Base-by-base conservation (phyloP, 2,329 filamentous ascomycete genomes). In the Penicillium palitans region DNA sequence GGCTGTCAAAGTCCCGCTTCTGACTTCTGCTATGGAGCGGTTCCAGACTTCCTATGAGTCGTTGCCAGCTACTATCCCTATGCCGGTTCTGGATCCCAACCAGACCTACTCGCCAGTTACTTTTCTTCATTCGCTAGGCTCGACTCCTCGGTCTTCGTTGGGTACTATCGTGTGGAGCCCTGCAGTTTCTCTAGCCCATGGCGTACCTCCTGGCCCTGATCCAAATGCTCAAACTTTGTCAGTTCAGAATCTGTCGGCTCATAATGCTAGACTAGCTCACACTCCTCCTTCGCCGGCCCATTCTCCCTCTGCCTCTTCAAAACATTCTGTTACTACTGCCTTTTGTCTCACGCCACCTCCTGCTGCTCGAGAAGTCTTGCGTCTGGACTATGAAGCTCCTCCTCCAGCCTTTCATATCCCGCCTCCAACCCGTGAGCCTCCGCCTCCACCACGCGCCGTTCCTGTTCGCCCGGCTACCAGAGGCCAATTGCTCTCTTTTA, bases 1-100 rank as follows among this genome's bases (percentile, higher is more conserved):
- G 4, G 24, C 2, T 66, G 64, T 24, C 40, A 82, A 81, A 62
- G 33, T 81, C 7, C 68, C 73, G 0, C 66, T 76, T 13, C 71
- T 81, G 42, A 66, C 72, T 13, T 63, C 71, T 25, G 78, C 80
- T 0, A 70, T 76, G 61, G 69, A 76, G 41, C 72, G 68, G 42
- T 81, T 79, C 60, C 51, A 72, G 49, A 60, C 65, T 53, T 71
- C 76, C 61, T 66, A 69, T 41, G 49, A 66, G 24, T 60, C 60
- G 62, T 57, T 76, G n/a, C 71, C 72, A 7, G 45, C 45, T 10
- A 41, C 42, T 0, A 40, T 68, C 21, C 33, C 60, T 0, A 24
- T 61, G 6, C 54, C 59, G 3, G 42, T 48, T 31, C 24, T 35
- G 21, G 29, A 42, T 21, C 35, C 37, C 12, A n/a, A 21, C 17